Evolutionary conservation across 768 basidiomycete genomes (phyloP), one percentile per base, ranked within the genome.

Genomic region (Trametes sanguinea): DNA sequence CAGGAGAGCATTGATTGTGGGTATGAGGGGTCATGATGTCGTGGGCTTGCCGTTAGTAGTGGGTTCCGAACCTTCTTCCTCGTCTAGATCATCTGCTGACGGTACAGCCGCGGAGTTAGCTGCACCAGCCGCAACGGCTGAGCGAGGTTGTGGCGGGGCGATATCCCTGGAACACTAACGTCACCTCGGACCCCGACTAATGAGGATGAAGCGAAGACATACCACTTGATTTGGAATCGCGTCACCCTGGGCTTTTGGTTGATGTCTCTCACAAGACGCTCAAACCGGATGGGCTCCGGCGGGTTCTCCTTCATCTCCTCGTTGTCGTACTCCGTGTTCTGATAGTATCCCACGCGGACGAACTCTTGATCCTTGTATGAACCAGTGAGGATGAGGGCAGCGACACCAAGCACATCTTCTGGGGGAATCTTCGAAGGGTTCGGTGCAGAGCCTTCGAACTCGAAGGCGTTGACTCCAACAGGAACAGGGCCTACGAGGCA

Each of bases 301-400:
- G 87, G 89, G 13, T 76, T 83, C 70, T 87, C 83, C 73, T 87
- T 90, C 87, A 95, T 88, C 75, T 93, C 94, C 55, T 94, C 92
- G 68, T 91, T 93, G 74, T 97, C 96, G 71, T 98, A 98, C 75
- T 98, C 96, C 29, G 95, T 98, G 72, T 98, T 95, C 76, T 98
- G 97, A 75, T 99, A 99, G 74, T 99, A 98, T 6, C 97, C 97
- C 30, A 99, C 95, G 48, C 96, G 87, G n/a, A 99, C 96, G 71
- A 99, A 99, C 74, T 98, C 97, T 70, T 97, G 95, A 54, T 98
- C 96, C 42, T 88, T 86, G 76, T 98, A 99, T 10, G 92, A 92
- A 6, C 94, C 97, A 0, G 95, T 98, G 54, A 99, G 84, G 69
- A 99, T 98, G 72, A 98, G 88, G 6, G 96, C 97, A 2, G 96